Base-by-base conservation (phyloP, 305 asterid genomes). In the Rubia occidens region DNA sequence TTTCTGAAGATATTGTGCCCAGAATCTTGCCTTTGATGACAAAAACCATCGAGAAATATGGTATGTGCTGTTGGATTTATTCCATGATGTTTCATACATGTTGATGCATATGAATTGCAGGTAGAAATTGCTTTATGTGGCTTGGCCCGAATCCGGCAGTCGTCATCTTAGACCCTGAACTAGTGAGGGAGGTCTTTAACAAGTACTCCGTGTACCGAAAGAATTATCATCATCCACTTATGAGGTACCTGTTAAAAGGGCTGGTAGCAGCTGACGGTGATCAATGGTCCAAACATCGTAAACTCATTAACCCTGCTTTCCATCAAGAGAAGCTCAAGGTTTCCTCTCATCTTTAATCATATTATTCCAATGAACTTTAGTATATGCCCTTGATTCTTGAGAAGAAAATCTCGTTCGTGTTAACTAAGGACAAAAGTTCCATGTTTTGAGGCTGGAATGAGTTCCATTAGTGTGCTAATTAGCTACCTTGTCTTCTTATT, bases 11-110 rank as follows among this genome's bases (percentile, higher is more conserved):
- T 77, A 51, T 71, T 20, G 24, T 67, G 32, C 71, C 75, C 6
- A 71, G 78, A 60, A 43, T 80, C 11, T 37, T 67, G 9, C 82
- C 84, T 66, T 49, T 40, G 65, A 58, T 71, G 8, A 2, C 74
- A n/a, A 63, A 77, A 32, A 49, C 60, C 62, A 67, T 80, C 68
- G 18, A 77, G 64, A 74, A 78, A 18, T 69, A 72, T 32, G 90
- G 94, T 85, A 78, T 18, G 10, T 60, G 10, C 8, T 61, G 21
- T 15, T 11, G 17, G 58, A 53, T 6, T 15, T 4, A 4, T 14
- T 15, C 3, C 8, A 1, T 53, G 21, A 55, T 18, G 60, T n/a
- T 55, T 18, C 11, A 21, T 55, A 21, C 7, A 10, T n/a, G 29
- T 55, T 17, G 9, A 55, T 18, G 60, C 29, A 18, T 55, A 14